Percentiles rank a stretch among this genome's conserved stretches.
Evolutionary conservation across 2,329 filamentous ascomycete species (phyloP).

Genomic region (Ilyonectria destructans): DNA sequence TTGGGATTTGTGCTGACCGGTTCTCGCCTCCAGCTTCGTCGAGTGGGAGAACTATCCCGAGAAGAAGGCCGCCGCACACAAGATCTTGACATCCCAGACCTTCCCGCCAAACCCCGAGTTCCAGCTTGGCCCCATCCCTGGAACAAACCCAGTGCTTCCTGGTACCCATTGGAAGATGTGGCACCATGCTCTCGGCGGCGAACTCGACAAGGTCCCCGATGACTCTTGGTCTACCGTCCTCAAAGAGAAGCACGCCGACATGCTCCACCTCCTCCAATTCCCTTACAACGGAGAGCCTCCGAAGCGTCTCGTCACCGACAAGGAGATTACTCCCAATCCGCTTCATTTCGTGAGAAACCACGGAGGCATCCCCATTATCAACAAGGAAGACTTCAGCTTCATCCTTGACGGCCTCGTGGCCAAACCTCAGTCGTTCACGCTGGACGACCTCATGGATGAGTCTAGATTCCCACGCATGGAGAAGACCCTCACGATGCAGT

Average conservation of each 20-base stretch:
- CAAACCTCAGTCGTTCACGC: slow-evolving; percentile 69
- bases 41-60: slow-evolving; percentile 81
- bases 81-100: slow-evolving; percentile 58
- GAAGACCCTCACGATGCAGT: slow-evolving; percentile 77
- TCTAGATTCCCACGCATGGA: slow-evolving; percentile 71
- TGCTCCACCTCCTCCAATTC: slow-evolving; percentile 75
- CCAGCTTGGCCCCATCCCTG: slow-evolving; percentile 69
- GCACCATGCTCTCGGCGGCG: slow-evolving; percentile 65
- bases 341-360: slow-evolving; percentile 80
- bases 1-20: too few species aligned
- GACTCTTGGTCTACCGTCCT: slow-evolving; percentile 72
- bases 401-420: slow-evolving; percentile 74
- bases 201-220: slow-evolving; percentile 65
- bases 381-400: slow-evolving; percentile 69
- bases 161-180: slow-evolving; percentile 73
- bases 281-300: slow-evolving; percentile 77
- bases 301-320: slow-evolving; percentile 69
- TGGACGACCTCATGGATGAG: slow-evolving; percentile 75
- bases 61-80: slow-evolving; percentile 73
- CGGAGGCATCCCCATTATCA: slow-evolving; percentile 79
- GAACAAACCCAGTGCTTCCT: slow-evolving; percentile 71
- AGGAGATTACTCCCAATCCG: slow-evolving; percentile 73
- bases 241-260: slow-evolving; percentile 72
- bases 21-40: slow-evolving; percentile 64
- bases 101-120: slow-evolving; percentile 66